Evolutionary conservation across 495 filamentous ascomycete species (phyloP).

Genomic region (Penicillium robsamsonii): DNA sequence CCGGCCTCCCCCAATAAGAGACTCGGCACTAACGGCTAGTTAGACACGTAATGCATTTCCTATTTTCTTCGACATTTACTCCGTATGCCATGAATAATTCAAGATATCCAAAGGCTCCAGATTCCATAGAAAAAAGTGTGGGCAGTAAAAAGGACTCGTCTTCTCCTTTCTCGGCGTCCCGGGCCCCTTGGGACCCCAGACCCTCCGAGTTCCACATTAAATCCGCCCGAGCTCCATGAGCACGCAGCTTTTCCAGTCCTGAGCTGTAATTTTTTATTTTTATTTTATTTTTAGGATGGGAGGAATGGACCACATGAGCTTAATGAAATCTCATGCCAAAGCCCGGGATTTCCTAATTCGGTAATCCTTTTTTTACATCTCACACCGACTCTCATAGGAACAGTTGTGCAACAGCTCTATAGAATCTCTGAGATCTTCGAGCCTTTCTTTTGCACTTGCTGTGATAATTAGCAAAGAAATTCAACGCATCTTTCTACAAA

Average conservation of each 20-base stretch:
- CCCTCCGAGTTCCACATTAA: slow-evolving; percentile 5
- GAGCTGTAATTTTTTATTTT: slow-evolving; percentile 3
- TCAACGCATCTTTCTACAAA: background rate
- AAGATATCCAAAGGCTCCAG: background rate
- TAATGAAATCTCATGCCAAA: slow-evolving; percentile 4
- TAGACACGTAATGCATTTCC: background rate
- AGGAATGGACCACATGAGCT: slow-evolving; percentile 9
- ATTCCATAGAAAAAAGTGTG: background rate
- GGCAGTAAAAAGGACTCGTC: slow-evolving; percentile 1
- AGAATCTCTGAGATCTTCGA: background rate
- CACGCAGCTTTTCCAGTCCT: slow-evolving; percentile 4
- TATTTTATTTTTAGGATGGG: slow-evolving; percentile 8
- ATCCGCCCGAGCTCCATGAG: slow-evolving; percentile 3
- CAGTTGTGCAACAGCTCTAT: background rate
- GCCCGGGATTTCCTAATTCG: slow-evolving; percentile 22
- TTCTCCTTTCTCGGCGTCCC: slow-evolving; percentile 10
- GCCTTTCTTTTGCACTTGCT: background rate
- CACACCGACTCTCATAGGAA: slow-evolving; percentile 14
- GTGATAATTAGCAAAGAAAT: background rate
- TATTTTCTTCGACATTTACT: background rate
- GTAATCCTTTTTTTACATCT: slow-evolving; percentile 12
- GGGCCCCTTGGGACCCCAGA: background rate
- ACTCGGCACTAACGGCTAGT: background rate
- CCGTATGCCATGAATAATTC: no score
- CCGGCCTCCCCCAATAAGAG: background rate